Conservation (phyloP, 805 yeast species). For the Lipomyces japonicus region DNA sequence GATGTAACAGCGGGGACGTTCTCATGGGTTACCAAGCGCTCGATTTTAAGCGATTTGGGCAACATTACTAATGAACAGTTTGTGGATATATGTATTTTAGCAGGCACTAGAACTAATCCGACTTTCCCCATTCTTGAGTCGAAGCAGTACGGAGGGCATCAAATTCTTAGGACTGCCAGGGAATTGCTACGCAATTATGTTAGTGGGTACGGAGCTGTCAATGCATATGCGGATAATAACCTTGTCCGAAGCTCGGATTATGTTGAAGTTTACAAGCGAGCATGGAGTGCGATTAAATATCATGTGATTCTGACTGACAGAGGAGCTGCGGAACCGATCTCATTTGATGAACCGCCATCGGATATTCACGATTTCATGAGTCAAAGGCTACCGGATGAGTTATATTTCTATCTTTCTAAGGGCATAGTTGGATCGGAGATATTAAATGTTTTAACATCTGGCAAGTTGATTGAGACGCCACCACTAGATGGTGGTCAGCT, state of each 20-base stretch:
- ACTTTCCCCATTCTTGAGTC: slow-evolving; percentile 49
- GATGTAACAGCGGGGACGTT: slow-evolving; percentile 64
- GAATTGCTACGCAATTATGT: slow-evolving; percentile 33
- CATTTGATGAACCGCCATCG: slow-evolving; percentile 58
- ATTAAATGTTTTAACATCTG: slow-evolving; percentile 64
- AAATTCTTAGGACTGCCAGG: slow-evolving; percentile 31
- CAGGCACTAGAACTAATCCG: slow-evolving; percentile 76
- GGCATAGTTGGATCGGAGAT: slow-evolving; percentile 67
- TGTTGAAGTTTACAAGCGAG: slow-evolving; percentile 57
- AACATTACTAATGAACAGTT: slow-evolving; percentile 62
- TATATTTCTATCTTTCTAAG: slow-evolving; percentile 71
- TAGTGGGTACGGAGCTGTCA: slow-evolving; percentile 34
- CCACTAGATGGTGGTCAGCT: slow-evolving; percentile 41
- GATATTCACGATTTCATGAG: slow-evolving; percentile 80
- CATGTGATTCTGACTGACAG: slow-evolving; percentile 68
- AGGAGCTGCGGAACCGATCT: slow-evolving; percentile 65
- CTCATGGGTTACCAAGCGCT: slow-evolving; percentile 57
- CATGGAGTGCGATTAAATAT: slow-evolving; percentile 61
- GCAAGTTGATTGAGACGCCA: slow-evolving; percentile 33
- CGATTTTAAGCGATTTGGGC: slow-evolving; percentile 56
- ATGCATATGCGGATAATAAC: slow-evolving; percentile 23
- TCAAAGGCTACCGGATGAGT: slow-evolving; percentile 80
- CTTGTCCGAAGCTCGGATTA: slow-evolving; percentile 15
- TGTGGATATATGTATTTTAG: slow-evolving; percentile 68
- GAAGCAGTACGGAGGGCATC: slow-evolving; percentile 10